Evolutionary conservation across 768 basidiomycete species (phyloP).

Genomic region (Termitomyces sp.): DNA sequence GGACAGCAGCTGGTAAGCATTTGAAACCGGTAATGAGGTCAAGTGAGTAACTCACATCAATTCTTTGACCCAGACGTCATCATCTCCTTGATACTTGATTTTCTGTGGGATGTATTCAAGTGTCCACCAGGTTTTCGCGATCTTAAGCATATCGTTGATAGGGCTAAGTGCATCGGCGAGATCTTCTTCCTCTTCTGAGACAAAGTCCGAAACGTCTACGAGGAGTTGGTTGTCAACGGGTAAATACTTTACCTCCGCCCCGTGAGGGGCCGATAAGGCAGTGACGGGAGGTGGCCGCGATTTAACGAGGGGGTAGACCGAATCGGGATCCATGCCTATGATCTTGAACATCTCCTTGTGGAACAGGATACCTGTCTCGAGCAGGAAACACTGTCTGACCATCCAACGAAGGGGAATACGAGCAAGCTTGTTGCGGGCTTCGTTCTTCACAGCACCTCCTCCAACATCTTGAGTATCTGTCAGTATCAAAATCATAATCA

Average conservation of each 20-base stretch:
- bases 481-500: background rate
- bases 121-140: constrained; percentile 58
- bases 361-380: constrained; percentile 61
- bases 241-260: constrained; percentile 17
- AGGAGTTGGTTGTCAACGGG: constrained; percentile 20
- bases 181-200: constrained; percentile 61
- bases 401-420: constrained; percentile 79
- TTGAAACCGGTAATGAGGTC: background rate
- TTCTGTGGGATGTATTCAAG: constrained; percentile 51
- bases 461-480: constrained; percentile 57
- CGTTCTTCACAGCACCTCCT: constrained; percentile 65
- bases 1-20: background rate
- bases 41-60: constrained; percentile 30
- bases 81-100: constrained; percentile 38
- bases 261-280: constrained; percentile 23
- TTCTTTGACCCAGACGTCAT: constrained; percentile 38
- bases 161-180: constrained; percentile 50
- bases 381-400: constrained; percentile 61
- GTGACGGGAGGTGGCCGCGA: constrained; percentile 38
- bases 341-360: constrained; percentile 42
- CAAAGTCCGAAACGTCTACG: constrained; percentile 29
- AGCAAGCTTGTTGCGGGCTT: constrained; percentile 56
- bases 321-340: constrained; percentile 45
- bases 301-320: constrained; percentile 44
- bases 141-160: constrained; percentile 57